Base-by-base conservation (phyloP, 2,329 filamentous ascomycete species). In the Fusarium piperis region DNA sequence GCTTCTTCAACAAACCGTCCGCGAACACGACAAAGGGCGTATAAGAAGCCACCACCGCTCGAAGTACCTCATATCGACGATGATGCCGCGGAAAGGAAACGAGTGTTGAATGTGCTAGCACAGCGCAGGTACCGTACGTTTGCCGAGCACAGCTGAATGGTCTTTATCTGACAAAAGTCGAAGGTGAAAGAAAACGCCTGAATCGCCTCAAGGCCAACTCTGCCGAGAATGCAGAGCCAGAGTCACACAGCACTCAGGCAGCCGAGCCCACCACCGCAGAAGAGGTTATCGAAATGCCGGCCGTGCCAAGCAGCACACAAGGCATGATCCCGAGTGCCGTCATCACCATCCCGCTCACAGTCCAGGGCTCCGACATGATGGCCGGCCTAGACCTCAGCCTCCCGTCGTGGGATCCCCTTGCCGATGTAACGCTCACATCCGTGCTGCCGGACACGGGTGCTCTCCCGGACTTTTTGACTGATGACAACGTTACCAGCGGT, bases 101-200 rank as follows among this genome's bases (percentile, higher is more conserved):
- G 87, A 12, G 80, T 88, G 1, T 69, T 89, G 23, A 88, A 88
- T 61, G 84, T 89, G 11, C 76, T 89, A 36, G 86, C 87, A 1
- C 87, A 89, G 67, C 81, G 87, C 51, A 81, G 87, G 79, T 89
- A 89, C 62, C 80, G 86, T 86, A 71, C 74, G 76, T 65, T 11
- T 26, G 1, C 16, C 13, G 13, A 18, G 16, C 16, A 30, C 6
- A 30, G 11, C 7, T 5, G 6, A 18, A 48, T 48, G 16, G 6
- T 16, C 15, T 18, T 23, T 39, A 12, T 7, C 56, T 74, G 7
- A 77, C 57, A 10, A 46, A 32, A 13, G 2, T 36, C 13, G 26
- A 48, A 81, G 79, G 79, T 20, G 79, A 81, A 64, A 79, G 74
- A 65, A 81, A 81, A 64, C 74, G 79, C 11, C 48, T 75, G 46